Conservation (phyloP, 768 basidiomycete species). For the Naganishia randhawae region DNA sequence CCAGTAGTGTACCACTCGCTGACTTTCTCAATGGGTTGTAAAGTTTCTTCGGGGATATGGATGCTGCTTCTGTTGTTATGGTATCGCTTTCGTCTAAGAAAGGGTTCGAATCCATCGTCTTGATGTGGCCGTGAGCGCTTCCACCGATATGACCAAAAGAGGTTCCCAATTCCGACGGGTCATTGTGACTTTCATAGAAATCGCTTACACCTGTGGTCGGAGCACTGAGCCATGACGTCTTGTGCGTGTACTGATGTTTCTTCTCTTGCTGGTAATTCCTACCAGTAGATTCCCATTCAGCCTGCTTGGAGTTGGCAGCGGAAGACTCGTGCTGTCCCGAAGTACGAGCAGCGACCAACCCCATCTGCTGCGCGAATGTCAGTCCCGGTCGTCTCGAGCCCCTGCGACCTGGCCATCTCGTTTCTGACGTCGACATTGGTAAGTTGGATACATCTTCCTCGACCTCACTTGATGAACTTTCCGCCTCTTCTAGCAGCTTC, state of each 20-base stretch:
- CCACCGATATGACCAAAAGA: background rate
- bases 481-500: background rate
- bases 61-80: background rate
- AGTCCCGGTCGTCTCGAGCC: slow-evolving; percentile 21
- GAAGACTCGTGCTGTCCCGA: background rate
- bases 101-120: slow-evolving; percentile 6
- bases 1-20: slow-evolving; percentile 1
- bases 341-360: slow-evolving; percentile 7
- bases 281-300: background rate
- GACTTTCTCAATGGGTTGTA: background rate
- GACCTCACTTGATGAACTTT: slow-evolving; percentile 6
- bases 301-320: background rate
- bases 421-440: background rate
- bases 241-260: background rate
- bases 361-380: slow-evolving; percentile 32
- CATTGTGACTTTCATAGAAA: background rate
- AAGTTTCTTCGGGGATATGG: background rate
- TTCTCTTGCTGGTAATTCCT: background rate
- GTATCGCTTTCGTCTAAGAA: slow-evolving; percentile 18
- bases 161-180: background rate
- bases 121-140: background rate
- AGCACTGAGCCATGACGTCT: background rate
- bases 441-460: background rate
- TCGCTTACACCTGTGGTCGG: background rate
- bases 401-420: slow-evolving; percentile 7